Conservation (phyloP, 768 basidiomycete species). For the Tulasnella sp. region DNA sequence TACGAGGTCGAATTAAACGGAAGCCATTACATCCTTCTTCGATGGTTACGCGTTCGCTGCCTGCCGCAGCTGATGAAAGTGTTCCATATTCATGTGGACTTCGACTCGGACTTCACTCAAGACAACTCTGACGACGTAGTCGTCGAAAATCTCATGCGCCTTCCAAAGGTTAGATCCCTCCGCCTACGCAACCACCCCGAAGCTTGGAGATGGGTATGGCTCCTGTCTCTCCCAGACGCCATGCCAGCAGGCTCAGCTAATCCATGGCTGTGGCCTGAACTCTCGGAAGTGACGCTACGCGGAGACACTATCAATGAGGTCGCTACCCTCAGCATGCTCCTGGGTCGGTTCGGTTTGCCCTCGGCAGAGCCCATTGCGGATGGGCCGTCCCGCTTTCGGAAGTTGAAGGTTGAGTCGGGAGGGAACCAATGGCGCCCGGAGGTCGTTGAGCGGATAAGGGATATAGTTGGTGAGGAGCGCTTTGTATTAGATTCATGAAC, state of each 20-base stretch:
- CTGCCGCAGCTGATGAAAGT: background rate
- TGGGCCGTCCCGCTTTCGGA: background rate
- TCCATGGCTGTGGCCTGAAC: background rate
- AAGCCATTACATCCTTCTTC: background rate
- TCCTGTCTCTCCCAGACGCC: background rate
- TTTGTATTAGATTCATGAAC: background rate
- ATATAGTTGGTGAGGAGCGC: background rate
- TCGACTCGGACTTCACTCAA: background rate
- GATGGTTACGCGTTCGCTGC: background rate
- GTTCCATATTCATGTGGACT: background rate
- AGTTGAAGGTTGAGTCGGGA: background rate
- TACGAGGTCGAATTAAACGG: background rate
- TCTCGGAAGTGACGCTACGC: background rate
- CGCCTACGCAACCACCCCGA: background rate
- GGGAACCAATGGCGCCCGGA: background rate
- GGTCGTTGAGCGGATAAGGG: background rate
- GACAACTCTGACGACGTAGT: background rate
- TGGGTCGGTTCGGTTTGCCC: background rate
- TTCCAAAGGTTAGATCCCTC: background rate
- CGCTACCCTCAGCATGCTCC: background rate
- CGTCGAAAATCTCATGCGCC: background rate
- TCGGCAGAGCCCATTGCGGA: background rate
- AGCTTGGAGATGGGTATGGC: background rate
- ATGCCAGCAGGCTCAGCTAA: background rate
- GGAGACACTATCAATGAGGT: background rate